Percentiles rank a stretch among this genome's conserved stretches.
Evolutionary conservation across 306 rosid genomes (phyloP).

Genomic region (Quercus suber): DNA sequence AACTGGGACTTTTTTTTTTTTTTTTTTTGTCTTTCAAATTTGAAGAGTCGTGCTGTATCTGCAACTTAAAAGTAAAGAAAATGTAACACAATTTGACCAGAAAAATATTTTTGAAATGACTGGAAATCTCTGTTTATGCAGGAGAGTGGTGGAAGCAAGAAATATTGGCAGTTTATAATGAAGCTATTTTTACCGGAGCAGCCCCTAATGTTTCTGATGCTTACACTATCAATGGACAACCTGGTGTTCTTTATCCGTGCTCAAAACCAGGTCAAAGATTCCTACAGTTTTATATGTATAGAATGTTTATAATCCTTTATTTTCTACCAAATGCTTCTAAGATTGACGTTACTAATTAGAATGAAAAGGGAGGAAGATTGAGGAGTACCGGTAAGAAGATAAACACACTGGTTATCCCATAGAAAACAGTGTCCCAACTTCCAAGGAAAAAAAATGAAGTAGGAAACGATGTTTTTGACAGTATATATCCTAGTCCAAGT

Average conservation of each 20-base stretch:
- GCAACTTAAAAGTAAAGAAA: background rate
- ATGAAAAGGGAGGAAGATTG: too few species aligned
- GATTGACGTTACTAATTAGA: too few species aligned
- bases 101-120: background rate
- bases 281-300: background rate
- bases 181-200: conserved; percentile 3
- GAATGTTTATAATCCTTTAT: too few species aligned
- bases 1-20: background rate
- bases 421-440: too few species aligned
- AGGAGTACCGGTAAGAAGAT: too few species aligned
- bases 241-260: conserved; percentile 29
- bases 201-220: conserved; percentile 19
- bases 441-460: too few species aligned
- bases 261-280: conserved; percentile 4
- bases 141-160: conserved; percentile 34
- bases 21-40: background rate
- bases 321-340: too few species aligned
- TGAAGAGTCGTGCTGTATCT: background rate
- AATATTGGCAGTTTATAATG: conserved; percentile 9
- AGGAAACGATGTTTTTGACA: too few species aligned
- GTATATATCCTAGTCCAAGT: too few species aligned
- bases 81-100: background rate
- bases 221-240: conserved; percentile 28
- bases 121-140: background rate
- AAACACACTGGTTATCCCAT: too few species aligned